Conservation (phyloP, 768 basidiomycete species). For the Hebeloma cylindrosporum region DNA sequence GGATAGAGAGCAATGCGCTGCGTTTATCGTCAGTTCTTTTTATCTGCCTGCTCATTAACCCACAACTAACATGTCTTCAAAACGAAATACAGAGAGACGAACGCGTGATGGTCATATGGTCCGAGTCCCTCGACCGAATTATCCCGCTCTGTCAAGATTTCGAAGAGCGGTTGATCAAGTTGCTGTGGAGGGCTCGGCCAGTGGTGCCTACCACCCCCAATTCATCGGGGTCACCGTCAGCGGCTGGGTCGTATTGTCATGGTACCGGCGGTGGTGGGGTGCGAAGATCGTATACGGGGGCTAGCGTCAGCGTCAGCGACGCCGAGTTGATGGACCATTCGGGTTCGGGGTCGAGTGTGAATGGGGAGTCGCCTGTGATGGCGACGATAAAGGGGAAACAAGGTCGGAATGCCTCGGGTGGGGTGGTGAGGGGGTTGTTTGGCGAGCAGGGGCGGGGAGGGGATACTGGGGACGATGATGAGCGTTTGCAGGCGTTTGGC, state of each 20-base stretch:
- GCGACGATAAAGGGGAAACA: neutral
- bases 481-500: constrained; percentile 4
- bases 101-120: constrained; percentile 83
- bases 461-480: constrained; percentile 19
- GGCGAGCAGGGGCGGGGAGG: constrained; percentile 28
- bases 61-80: neutral
- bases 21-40: constrained; percentile 69
- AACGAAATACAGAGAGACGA: constrained; percentile 80
- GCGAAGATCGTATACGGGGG: too few species aligned
- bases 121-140: constrained; percentile 75
- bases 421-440: constrained; percentile 21
- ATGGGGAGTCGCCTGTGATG: neutral
- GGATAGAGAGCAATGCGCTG: constrained; percentile 85
- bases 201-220: constrained; percentile 6
- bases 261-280: too few species aligned
- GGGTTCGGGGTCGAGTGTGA: too few species aligned
- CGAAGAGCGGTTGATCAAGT: constrained; percentile 75
- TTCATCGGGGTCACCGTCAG: constrained; percentile 6
- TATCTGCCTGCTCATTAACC: neutral
- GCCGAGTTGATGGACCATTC: too few species aligned
- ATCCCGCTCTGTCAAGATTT: constrained; percentile 73
- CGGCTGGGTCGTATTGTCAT: constrained; percentile 1
- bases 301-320: too few species aligned
- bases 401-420: neutral
- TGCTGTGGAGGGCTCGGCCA: constrained; percentile 66